Evolutionary conservation across 1,139 yeast species (phyloP), one percentile per base, ranked within the genome.

Genomic region (Saccharomyces hybrid): DNA sequence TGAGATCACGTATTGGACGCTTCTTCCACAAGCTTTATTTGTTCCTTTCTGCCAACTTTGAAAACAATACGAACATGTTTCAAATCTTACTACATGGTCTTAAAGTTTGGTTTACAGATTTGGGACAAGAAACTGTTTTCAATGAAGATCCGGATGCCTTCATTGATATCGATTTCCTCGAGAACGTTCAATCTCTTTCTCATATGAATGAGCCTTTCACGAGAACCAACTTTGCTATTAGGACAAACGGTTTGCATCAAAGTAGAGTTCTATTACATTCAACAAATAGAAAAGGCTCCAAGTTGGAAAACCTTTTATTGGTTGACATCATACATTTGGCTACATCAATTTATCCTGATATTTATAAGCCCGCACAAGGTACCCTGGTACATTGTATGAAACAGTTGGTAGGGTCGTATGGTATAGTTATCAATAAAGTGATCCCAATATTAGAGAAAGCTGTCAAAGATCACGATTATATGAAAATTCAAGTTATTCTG

Each of bases 101-200:
- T 54, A 83, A 86, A 62, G 82, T 86, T 9, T 93, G 96, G 90
- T 82, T 93, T 60, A 79, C 88, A 16, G 95, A 90, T 67, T 86
- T 87, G 28, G 96, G 96, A 1, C 78, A 82, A 59, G 96, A 88
- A 63, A 75, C 87, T 12, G 74, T 85, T 0, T 79, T 85, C 52
- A 85, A 79, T 53, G 73, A 80, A 11, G 81, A 84, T 58, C 80
- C 78, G 42, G 75, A 73, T 48, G 69, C 77, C 9, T 66, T 70
- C 38, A 69, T 79, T 27, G 76, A 79, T 48, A 75, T 79, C 56
- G 73, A 74, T 1, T 78, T 75, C 58, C 73, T 80, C 58, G 77
- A 75, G 44, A 75, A 76, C 51, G 74, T 75, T 32, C 82, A 77
- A 63, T 65, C 76, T 27, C 63, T 79, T 3, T 72, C 79, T 0